Percentiles rank a stretch among this genome's conserved stretches.
Conservation (phyloP, 2,329 filamentous ascomycete genomes). For the Aspergillus sergii region DNA sequence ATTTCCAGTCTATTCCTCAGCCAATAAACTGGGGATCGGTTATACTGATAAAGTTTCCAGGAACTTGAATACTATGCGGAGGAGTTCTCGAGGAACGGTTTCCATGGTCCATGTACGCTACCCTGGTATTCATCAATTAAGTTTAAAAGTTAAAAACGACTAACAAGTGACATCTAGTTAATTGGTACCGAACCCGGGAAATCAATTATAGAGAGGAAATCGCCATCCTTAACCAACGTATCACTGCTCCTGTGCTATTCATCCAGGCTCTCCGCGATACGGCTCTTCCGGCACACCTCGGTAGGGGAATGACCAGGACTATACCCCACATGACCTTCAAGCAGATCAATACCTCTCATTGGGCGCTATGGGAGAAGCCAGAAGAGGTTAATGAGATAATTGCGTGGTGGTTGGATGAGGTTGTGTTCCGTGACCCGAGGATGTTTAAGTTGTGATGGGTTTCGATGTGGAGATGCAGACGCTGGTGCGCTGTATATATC, state of each 20-base stretch:
- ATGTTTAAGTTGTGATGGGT: constrained; percentile 16
- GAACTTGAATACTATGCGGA: constrained; percentile 77
- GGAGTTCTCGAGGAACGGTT: constrained; percentile 70
- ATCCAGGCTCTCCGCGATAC: constrained; percentile 71
- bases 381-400: constrained; percentile 71
- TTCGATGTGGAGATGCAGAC: background rate
- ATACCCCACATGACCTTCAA: constrained; percentile 66
- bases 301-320: constrained; percentile 68
- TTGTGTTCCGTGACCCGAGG: constrained; percentile 47
- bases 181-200: constrained; percentile 80
- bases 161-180: constrained; percentile 48
- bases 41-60: constrained; percentile 24
- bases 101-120: constrained; percentile 69
- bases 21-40: background rate
- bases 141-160: background rate
- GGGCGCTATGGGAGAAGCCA: constrained; percentile 76
- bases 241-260: constrained; percentile 71
- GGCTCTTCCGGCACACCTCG: constrained; percentile 73
- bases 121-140: background rate
- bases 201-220: constrained; percentile 77
- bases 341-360: constrained; percentile 74
- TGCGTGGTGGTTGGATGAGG: constrained; percentile 65
- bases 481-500: background rate
- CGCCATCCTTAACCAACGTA: constrained; percentile 39
- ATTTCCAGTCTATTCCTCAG: background rate